A percentile compares a stretch with the other conserved stretches of the same genome.
Conservation (phyloP, 257 asterid species). For the Przewalskia tangutica region DNA sequence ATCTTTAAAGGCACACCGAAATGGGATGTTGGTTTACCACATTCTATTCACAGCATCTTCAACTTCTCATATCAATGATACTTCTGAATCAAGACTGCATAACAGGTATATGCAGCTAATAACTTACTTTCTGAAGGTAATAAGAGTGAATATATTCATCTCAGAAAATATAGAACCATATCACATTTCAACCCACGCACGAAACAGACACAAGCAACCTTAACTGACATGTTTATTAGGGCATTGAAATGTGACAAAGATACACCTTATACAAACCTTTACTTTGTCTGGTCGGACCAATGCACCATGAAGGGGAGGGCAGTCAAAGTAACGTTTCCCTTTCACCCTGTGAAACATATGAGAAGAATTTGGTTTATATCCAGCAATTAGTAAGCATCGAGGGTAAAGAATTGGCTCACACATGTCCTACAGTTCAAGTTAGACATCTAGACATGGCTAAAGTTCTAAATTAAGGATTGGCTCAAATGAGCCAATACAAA, state of each 20-base stretch:
- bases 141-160: not conserved
- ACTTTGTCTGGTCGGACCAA: slow-evolving; percentile 94
- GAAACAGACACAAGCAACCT: not conserved
- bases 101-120: not conserved
- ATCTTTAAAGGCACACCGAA: not conserved
- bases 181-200: not conserved
- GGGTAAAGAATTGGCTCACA: not conserved
- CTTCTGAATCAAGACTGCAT: not conserved
- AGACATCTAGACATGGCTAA: not conserved
- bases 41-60: not conserved
- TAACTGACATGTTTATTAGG: not conserved
- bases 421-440: not conserved
- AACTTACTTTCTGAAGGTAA: not conserved
- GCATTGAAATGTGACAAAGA: not conserved
- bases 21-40: not conserved
- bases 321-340: slow-evolving; percentile 80
- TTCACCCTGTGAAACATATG: slow-evolving; percentile 49
- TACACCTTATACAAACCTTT: slow-evolving; percentile 36
- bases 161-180: not conserved
- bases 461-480: not conserved
- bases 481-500: not conserved
- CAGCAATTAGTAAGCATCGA: not conserved
- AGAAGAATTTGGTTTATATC: not conserved
- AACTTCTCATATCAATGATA: not conserved
- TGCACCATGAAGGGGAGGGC: slow-evolving; percentile 83